Conservation (phyloP, 108 stramenopile species). For the Skeletonema menzelii region DNA sequence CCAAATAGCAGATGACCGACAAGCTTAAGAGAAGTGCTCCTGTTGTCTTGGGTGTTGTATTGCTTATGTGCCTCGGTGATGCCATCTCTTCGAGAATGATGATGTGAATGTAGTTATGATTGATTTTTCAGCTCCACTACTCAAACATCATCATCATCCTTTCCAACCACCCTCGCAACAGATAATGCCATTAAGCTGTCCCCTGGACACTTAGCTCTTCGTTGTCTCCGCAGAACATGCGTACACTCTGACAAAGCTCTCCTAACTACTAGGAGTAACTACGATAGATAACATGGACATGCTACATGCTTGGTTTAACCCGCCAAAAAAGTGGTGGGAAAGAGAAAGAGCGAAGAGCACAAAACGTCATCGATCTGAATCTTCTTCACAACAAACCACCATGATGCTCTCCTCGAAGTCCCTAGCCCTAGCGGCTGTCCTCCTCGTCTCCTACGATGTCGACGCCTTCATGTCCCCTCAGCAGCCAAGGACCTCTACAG, state of each 20-base stretch:
- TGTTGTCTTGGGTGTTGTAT: not conserved
- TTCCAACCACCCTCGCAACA: not conserved
- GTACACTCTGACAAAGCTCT: no score
- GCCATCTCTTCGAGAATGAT: not conserved
- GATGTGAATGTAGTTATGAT: not conserved
- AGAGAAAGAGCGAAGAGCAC: no score
- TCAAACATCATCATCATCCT: not conserved
- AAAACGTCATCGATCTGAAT: no score
- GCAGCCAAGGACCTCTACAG: not conserved
- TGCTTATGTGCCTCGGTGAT: not conserved
- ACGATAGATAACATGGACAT: no score
- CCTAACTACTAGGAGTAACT: no score
- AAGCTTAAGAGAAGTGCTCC: not conserved
- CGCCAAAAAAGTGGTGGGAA: no score
- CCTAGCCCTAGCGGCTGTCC: not conserved
- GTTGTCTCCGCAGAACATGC: not conserved
- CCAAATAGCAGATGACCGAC: not conserved
- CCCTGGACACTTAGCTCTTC: not conserved
- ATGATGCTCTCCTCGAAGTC: not conserved
- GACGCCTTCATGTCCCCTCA: not conserved
- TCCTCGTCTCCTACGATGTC: not conserved
- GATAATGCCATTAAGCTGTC: not conserved
- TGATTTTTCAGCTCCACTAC: not conserved
- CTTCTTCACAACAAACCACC: not conserved
- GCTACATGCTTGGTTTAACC: no score